Evolutionary conservation across 2,329 filamentous ascomycete species (phyloP).

Genomic region (Thielaviopsis musarum): DNA sequence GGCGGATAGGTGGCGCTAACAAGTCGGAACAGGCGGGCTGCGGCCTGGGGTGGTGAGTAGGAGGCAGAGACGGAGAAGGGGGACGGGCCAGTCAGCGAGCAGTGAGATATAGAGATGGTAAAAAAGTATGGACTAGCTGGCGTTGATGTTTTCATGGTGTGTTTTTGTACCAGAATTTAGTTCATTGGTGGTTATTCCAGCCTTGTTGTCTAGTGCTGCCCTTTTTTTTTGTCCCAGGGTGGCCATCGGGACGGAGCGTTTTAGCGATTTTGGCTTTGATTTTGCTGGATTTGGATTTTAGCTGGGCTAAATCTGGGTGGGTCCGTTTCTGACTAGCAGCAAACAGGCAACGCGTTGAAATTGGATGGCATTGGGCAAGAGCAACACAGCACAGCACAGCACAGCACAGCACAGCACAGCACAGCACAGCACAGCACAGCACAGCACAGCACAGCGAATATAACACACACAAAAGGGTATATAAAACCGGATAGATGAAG

Average conservation of each 20-base stretch:
- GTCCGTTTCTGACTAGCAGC: not conserved
- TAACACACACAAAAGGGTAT: not conserved
- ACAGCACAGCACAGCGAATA: not conserved
- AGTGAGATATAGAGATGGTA: not conserved
- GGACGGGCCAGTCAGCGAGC: slow-evolving; percentile 2
- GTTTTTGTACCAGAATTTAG: too few relatives aligned
- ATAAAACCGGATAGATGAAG: not conserved
- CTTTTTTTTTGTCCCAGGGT: not conserved
- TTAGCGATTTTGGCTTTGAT: slow-evolving; percentile 8
- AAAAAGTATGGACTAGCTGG: not conserved
- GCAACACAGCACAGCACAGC: not conserved
- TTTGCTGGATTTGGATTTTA: slow-evolving; percentile 2
- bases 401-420: too few relatives aligned
- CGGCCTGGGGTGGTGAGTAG: slow-evolving; percentile 3
- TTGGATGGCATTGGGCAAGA: not conserved
- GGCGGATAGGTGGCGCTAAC: not conserved
- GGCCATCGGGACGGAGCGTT: slow-evolving; percentile 10
- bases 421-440: too few relatives aligned
- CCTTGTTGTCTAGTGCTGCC: not conserved
- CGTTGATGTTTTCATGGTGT: not conserved
- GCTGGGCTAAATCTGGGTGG: not conserved
- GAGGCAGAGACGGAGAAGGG: slow-evolving; percentile 1
- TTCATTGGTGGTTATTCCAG: not conserved
- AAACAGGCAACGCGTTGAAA: not conserved
- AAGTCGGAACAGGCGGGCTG: not conserved